A percentile compares a stretch with the other conserved stretches of the same genome.
Evolutionary conservation across 2,329 filamentous ascomycete genomes (phyloP).

Genomic region (Stylonectria norvegica): DNA sequence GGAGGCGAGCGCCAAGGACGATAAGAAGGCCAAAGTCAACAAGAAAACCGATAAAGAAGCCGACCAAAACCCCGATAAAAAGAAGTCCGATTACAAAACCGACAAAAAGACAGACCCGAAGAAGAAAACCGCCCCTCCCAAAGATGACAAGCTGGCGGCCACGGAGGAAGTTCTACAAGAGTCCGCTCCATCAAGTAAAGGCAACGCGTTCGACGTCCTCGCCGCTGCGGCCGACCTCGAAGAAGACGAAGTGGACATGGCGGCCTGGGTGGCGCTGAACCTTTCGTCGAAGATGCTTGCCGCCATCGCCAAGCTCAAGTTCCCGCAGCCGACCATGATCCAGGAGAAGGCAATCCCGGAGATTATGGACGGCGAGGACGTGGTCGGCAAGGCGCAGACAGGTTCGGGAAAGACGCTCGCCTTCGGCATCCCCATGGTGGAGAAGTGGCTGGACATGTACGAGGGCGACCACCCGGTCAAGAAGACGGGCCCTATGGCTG

Average conservation of each 20-base stretch:
- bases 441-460: constrained; percentile 65
- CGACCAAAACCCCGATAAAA: constrained; percentile 27
- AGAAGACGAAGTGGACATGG: constrained; percentile 62
- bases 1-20: constrained; percentile 29
- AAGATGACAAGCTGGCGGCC: constrained; percentile 33
- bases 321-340: constrained; percentile 76
- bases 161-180: constrained; percentile 35
- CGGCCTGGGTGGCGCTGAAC: constrained; percentile 72
- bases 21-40: constrained; percentile 23
- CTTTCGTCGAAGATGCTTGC: constrained; percentile 70
- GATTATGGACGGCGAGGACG: constrained; percentile 78
- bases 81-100: too few relatives aligned
- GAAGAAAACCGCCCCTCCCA: constrained; percentile 30
- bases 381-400: constrained; percentile 93
- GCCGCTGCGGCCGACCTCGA: constrained; percentile 53
- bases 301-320: constrained; percentile 75
- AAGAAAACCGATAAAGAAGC: constrained; percentile 32
- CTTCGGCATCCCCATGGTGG: constrained; percentile 89
- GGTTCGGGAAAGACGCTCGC: constrained; percentile 96
- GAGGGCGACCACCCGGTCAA: constrained; percentile 32
- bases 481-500: constrained; percentile 56
- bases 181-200: constrained; percentile 35
- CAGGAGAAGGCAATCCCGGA: constrained; percentile 77
- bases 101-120: constrained; percentile 30
- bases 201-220: constrained; percentile 55